These are phyloP conservation scores for Colletotrichum gigasporum DNA, from an alignment of 2,329 filamentous ascomycete species.

Conservation along the genomic window DNA sequence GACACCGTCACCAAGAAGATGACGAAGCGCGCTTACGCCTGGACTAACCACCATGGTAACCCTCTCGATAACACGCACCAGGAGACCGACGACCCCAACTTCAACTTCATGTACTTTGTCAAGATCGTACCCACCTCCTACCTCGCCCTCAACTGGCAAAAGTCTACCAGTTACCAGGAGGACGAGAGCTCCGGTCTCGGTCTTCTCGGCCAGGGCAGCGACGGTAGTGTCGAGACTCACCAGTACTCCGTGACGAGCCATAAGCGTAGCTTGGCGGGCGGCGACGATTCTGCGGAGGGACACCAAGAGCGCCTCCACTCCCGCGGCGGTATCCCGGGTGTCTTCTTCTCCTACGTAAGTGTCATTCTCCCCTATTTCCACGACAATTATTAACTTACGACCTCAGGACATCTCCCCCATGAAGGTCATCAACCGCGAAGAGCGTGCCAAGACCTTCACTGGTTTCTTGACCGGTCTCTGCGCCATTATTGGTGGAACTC, in stretches of 20 bases:
- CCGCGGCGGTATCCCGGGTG: slow-evolving; percentile 90
- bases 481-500: slow-evolving; percentile 91
- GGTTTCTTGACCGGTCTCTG: slow-evolving; percentile 95
- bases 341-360: slow-evolving; percentile 97
- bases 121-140: slow-evolving; percentile 98
- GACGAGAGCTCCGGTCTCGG: slow-evolving; percentile 72
- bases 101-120: slow-evolving; percentile 99
- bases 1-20: slow-evolving; percentile 73
- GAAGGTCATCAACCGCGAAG: slow-evolving; percentile 98
- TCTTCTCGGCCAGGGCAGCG: slow-evolving; percentile 69
- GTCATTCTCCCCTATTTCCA: background rate
- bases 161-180: slow-evolving; percentile 53
- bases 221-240: slow-evolving; percentile 93
- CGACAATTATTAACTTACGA: slow-evolving; percentile 34
- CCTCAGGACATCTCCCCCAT: slow-evolving; percentile 94
- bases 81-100: slow-evolving; percentile 81
- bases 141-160: slow-evolving; percentile 89
- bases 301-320: slow-evolving; percentile 94
- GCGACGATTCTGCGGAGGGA: slow-evolving; percentile 84
- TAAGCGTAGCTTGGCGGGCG: slow-evolving; percentile 86
- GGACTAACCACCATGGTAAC: slow-evolving; percentile 92
- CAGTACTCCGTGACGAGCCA: slow-evolving; percentile 99
- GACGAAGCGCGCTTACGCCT: slow-evolving; percentile 61
- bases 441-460: slow-evolving; percentile 86
- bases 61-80: slow-evolving; percentile 86